Evolutionary conservation across 2,329 filamentous ascomycete species (phyloP), one percentile per base, ranked within the genome.

Genomic region (Nemania serpens): DNA sequence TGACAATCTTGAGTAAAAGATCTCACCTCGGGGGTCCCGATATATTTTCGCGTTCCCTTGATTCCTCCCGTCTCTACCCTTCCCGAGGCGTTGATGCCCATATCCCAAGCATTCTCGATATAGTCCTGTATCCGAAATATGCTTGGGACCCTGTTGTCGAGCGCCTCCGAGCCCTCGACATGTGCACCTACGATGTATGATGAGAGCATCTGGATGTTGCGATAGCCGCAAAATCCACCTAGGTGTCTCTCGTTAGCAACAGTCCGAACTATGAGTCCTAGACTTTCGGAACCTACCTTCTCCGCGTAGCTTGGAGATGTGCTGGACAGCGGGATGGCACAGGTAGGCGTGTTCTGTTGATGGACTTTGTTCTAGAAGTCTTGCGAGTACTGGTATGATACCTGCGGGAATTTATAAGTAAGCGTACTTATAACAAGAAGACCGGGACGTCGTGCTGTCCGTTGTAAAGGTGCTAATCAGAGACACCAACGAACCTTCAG

Each of bases 181-280:
- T 78, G 74, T 1, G 84, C 77, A 9, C 82, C 84, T 60, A 88
- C 84, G 18, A 97, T 85, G 73, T 91, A 93, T 0, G 93, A 94
- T 13, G 89, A 79, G 67, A 97, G 76, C 88, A 96, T 96, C 74
- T 98, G 95, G 34, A 97, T 96, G 71, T 96, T 98, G 42, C 94
- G 85, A 73, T 97, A 98, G 3, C 94, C 94, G 73, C 94, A 98
- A 73, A 98, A 98, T 5, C 92, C 91, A 20, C 93, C 93, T 85
- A 20, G 7, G 34, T n/a, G 9, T 18, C 1, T 34, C n/a, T 43
- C 12, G 22, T 65, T 12, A 66, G 57, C 33, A 41, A 34, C 2
- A 12, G 11, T 13, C 46, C 0, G 18, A 36, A 54, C 13, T 17
- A 42, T 5, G 12, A 41, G 34, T 37, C 3, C 18, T 12, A n/a